A percentile compares a stretch with the other conserved stretches of the same genome.
Evolutionary conservation across 805 yeast genomes (phyloP).

Genomic region (Schizosaccharomyces osmophilus): DNA sequence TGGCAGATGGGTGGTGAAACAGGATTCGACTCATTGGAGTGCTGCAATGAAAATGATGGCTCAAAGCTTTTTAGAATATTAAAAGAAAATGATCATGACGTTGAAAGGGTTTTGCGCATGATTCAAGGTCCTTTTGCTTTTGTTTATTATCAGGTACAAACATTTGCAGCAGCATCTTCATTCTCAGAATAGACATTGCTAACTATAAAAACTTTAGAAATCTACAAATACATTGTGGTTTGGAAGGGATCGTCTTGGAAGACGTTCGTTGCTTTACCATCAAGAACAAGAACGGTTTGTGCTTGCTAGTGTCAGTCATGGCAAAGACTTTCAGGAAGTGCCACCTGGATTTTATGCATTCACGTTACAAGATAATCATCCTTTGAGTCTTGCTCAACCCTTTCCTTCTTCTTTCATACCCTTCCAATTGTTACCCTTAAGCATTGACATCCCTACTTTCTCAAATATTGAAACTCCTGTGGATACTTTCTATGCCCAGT

Average conservation of each 20-base stretch:
- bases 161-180: too few species aligned
- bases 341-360: conserved; percentile 15
- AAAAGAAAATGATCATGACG: conserved; percentile 2
- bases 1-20: conserved; percentile 23
- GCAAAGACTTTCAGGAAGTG: conserved; percentile 12
- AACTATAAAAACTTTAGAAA: too few species aligned
- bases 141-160: conserved; percentile 19
- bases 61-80: conserved; percentile 23
- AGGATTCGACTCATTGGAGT: neutral
- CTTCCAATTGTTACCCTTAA: neutral
- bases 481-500: neutral
- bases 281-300: conserved; percentile 3
- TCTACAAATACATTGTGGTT: conserved; percentile 26
- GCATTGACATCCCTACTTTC: too few species aligned
- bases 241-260: conserved; percentile 68
- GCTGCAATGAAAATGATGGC: conserved; percentile 34
- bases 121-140: conserved; percentile 70
- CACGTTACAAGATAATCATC: neutral
- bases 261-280: conserved; percentile 33
- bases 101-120: conserved; percentile 21
- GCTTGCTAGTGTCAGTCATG: conserved; percentile 6
- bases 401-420: neutral
- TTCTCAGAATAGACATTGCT: too few species aligned
- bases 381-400: neutral
- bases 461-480: neutral